Conservation (phyloP, 106 monocot genomes). For the Dactylorhiza incarnata region DNA sequence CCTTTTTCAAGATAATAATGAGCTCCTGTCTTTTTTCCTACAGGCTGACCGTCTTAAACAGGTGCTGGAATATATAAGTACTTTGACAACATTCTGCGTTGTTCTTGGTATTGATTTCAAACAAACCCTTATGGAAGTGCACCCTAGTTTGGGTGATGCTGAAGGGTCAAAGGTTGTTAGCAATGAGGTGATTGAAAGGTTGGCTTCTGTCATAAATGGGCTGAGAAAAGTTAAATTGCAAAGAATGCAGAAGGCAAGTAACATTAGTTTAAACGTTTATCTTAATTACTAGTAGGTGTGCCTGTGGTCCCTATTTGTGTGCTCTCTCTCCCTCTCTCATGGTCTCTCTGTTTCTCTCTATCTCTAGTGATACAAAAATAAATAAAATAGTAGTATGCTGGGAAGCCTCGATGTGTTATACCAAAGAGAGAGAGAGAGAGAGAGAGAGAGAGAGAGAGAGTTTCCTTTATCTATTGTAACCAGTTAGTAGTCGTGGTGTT, state of each 20-base stretch:
- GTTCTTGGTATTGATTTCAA: constrained; percentile 86
- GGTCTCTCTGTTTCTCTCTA: no score
- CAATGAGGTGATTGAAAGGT: constrained; percentile 49
- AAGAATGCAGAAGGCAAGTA: constrained; percentile 87
- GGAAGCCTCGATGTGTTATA: no score
- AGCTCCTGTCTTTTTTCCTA: not conserved
- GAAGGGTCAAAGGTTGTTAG: constrained; percentile 47
- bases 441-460: no score
- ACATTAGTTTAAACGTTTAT: not conserved
- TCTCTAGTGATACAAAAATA: no score
- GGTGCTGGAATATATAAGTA: constrained; percentile 49
- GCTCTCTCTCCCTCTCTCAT: no score
- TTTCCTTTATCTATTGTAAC: no score
- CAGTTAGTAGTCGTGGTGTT: no score
- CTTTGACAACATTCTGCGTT: constrained; percentile 47
- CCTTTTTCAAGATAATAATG: not conserved
- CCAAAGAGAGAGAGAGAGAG: no score
- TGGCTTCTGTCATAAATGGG: constrained; percentile 34
- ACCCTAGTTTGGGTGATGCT: constrained; percentile 58
- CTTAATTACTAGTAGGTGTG: no score
- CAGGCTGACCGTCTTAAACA: constrained; percentile 60
- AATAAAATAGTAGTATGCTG: no score
- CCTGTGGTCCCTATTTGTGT: no score
- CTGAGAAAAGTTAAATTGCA: constrained; percentile 70
- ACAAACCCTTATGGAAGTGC: constrained; percentile 34